phyloP scores from a whole-genome alignment of 331 rosid species.

The Cydonia oblonga region DNA sequence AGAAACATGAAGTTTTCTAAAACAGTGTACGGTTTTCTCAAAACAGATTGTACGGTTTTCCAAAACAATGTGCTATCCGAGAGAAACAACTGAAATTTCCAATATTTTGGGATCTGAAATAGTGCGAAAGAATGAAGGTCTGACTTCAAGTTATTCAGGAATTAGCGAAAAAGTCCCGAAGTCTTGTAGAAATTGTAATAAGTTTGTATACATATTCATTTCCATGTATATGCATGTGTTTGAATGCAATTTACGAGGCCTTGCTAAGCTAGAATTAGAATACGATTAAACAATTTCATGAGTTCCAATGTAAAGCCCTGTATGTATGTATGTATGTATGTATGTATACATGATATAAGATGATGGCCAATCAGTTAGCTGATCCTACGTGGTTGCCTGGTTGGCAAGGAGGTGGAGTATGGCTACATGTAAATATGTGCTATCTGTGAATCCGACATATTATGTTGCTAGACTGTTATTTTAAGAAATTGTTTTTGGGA shows the following conservation, averaged over 20 bases:
- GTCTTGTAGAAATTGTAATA: too few species aligned
- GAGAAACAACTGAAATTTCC: neutral
- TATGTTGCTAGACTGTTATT: neutral
- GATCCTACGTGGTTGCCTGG: constrained; percentile 7
- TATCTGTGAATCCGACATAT: neutral
- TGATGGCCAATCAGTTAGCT: neutral
- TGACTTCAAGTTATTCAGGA: neutral
- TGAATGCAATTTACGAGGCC: constrained; percentile 28
- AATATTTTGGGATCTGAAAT: neutral
- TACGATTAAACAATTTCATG: constrained; percentile 23
- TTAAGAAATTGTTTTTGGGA: too few species aligned
- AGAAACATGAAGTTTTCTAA: too few species aligned
- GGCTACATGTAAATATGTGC: neutral
- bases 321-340: too few species aligned
- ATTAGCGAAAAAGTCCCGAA: neutral
- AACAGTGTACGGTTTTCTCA: too few species aligned
- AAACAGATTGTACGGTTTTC: neutral
- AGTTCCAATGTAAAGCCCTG: constrained; percentile 31
- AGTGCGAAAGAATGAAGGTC: neutral
- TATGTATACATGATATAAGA: neutral
- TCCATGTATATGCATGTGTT: constrained; percentile 20
- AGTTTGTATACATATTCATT: too few species aligned
- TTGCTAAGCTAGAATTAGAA: neutral
- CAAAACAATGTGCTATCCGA: neutral
- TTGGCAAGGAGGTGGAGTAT: constrained; percentile 21